Evolutionary conservation across 495 filamentous ascomycete genomes (phyloP).

Genomic region (Rostrohypoxylon terebratum): DNA sequence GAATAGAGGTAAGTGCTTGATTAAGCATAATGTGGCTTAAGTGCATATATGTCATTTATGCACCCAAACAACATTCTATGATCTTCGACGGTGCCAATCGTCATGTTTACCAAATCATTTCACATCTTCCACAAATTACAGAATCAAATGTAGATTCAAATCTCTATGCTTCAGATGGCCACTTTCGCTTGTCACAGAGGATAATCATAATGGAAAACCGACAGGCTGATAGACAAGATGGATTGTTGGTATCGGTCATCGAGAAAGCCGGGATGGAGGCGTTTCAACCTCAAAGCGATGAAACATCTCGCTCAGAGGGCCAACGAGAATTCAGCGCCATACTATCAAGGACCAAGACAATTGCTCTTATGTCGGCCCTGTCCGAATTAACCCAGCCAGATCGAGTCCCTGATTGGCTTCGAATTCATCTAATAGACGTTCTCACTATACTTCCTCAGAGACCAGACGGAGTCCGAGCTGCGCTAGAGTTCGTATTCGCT

Average conservation of each 20-base stretch:
- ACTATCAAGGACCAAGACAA: constrained; percentile 58
- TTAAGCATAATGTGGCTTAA: too few relatives aligned
- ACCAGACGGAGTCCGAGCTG: constrained; percentile 71
- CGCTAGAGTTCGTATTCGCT: constrained; percentile 76
- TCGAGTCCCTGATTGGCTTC: constrained; percentile 61
- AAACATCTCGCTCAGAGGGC: constrained; percentile 45
- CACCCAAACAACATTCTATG: background rate
- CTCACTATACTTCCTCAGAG: constrained; percentile 75
- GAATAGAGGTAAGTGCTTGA: too few relatives aligned
- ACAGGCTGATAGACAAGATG: constrained; percentile 24
- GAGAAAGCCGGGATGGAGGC: constrained; percentile 55
- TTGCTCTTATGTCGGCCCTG: constrained; percentile 58
- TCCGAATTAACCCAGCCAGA: constrained; percentile 61
- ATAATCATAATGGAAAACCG: background rate
- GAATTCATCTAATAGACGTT: constrained; percentile 63
- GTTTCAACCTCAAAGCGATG: constrained; percentile 53
- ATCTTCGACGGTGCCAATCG: background rate
- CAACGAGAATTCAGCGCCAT: constrained; percentile 55
- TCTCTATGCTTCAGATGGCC: too few relatives aligned
- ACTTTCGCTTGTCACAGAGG: background rate
- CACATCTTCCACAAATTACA: background rate
- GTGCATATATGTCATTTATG: background rate
- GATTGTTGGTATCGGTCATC: constrained; percentile 46
- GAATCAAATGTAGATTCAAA: background rate
- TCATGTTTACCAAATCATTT: constrained; percentile 2